phyloP scores from a whole-genome alignment of 176 grass and related monocot species.

The Stipa capillata region DNA sequence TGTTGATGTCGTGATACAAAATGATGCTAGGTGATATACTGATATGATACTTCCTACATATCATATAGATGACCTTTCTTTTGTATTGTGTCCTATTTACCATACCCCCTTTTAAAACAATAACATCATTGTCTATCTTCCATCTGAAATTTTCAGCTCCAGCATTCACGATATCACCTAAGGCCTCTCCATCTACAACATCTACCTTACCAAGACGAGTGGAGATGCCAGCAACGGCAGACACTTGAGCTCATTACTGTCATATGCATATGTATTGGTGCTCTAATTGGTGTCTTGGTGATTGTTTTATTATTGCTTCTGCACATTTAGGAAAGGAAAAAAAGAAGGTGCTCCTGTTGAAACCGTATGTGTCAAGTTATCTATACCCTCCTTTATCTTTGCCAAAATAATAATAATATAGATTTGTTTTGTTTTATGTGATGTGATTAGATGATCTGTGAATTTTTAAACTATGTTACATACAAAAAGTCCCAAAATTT shows the following conservation, averaged over 20 bases:
- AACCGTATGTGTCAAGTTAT: constrained; percentile 45
- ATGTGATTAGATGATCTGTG: background rate
- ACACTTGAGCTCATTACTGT: constrained; percentile 51
- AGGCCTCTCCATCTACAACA: constrained; percentile 47
- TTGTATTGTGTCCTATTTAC: too few species aligned
- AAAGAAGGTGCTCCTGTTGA: constrained; percentile 42
- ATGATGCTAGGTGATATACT: too few species aligned
- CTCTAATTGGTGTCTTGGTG: constrained; percentile 55
- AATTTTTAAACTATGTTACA: background rate
- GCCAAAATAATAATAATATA: background rate
- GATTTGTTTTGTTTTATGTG: background rate
- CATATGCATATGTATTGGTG: constrained; percentile 67
- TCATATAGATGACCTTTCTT: background rate
- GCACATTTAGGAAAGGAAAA: constrained; percentile 62
- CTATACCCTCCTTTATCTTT: constrained; percentile 16
- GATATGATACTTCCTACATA: constrained; percentile 1
- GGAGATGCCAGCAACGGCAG: constrained; percentile 13
- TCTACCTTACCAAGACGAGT: constrained; percentile 20
- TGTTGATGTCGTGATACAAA: too few species aligned
- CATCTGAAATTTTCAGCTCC: constrained; percentile 66
- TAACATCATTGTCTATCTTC: background rate
- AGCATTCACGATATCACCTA: constrained; percentile 41
- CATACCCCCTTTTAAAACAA: background rate
- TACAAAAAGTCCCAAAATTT: background rate
- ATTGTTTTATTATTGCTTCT: constrained; percentile 62